These are phyloP conservation scores for Mikania micrantha DNA, from an alignment of 129 eudicot genomes.

Conservation along the genomic window DNA sequence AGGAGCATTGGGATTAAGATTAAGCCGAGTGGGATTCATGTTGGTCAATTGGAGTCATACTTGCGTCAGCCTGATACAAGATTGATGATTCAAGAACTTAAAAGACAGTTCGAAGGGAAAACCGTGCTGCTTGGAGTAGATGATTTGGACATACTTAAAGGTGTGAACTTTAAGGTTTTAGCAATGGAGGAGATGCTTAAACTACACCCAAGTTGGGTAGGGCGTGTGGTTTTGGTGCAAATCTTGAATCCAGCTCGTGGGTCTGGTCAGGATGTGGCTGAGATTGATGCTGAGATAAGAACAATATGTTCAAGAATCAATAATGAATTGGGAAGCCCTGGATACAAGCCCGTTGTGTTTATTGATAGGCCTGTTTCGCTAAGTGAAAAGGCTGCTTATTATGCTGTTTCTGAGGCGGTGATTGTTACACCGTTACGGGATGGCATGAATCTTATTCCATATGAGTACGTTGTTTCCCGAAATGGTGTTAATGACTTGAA, in stretches of 20 bases:
- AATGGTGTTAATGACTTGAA: constrained; percentile 9
- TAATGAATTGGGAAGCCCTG: constrained; percentile 25
- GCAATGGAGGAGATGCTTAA: constrained; percentile 47
- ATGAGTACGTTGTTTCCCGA: constrained; percentile 43
- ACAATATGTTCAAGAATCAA: constrained; percentile 36
- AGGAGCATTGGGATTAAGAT: constrained; percentile 41
- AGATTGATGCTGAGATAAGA: constrained; percentile 34
- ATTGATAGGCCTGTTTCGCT: constrained; percentile 32
- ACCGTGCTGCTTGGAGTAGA: constrained; percentile 36
- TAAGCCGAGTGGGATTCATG: constrained; percentile 37
- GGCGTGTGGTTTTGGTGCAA: constrained; percentile 36
- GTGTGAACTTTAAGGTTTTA: constrained; percentile 38
- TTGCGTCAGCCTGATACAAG: constrained; percentile 30
- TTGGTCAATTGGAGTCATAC: constrained; percentile 43
- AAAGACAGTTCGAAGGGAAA: constrained; percentile 36
- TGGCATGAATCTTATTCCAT: constrained; percentile 52
- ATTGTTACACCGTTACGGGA: constrained; percentile 48
- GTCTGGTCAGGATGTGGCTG: constrained; percentile 32
- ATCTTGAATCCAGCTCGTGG: constrained; percentile 46
- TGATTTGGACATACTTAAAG: no score
- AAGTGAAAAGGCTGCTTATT: constrained; percentile 38
- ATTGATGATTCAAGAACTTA: constrained; percentile 30
- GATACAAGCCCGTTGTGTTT: constrained; percentile 31
- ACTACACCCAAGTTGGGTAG: constrained; percentile 35
- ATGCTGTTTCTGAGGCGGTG: constrained; percentile 33